Base-by-base conservation (phyloP, 805 yeast genomes). In the Kodamaea sagamina region DNA sequence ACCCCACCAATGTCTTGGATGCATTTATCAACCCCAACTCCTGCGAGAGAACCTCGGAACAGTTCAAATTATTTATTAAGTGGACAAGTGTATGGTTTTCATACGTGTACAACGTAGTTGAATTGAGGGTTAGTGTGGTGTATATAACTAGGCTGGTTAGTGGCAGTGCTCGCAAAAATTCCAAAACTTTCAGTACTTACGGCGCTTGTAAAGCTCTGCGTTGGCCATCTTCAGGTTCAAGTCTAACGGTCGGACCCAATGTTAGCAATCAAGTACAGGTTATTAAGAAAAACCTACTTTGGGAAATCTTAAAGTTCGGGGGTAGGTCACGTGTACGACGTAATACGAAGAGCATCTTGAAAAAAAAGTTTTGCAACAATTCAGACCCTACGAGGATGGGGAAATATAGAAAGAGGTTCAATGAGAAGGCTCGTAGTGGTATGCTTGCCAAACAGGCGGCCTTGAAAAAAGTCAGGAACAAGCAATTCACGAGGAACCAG, bases 351-450 rank as follows among this genome's bases (percentile, higher is more conserved):
- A 6, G n/a, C 36, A 32, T 32, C 37, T 34, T 11, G 4, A 3
- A 19, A n/a, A 32, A 32, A 34, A 19, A 19, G 13, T 5, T 19
- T 17, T 11, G 15, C 9, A 28, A 13, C 36, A n/a, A 26, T 15
- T 10, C 32, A 17, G 21, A 31, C 15, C n/a, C 8, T 21, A 6
- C 11, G 11, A 35, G 27, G 24, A 88, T 88, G 96, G 96, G 92
- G 45, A 85, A 84, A 48, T 87, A 86, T 60, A 76, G 93, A 52
- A 78, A 79, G 62, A 65, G 96, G 48, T 85, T 82, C 69, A 88
- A 88, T 59, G 95, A 84, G 61, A 86, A 85, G 67, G 96, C 93
- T 43, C 80, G 95, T 25, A 59, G 88, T 2, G 95, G 96, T 13
- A 84, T 85, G 75, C 82, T 88, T 55, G 82, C 89, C 21, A 87